phyloP scores from a whole-genome alignment of 495 filamentous ascomycete genomes.

The Paragyromitra xinjiangensis region DNA sequence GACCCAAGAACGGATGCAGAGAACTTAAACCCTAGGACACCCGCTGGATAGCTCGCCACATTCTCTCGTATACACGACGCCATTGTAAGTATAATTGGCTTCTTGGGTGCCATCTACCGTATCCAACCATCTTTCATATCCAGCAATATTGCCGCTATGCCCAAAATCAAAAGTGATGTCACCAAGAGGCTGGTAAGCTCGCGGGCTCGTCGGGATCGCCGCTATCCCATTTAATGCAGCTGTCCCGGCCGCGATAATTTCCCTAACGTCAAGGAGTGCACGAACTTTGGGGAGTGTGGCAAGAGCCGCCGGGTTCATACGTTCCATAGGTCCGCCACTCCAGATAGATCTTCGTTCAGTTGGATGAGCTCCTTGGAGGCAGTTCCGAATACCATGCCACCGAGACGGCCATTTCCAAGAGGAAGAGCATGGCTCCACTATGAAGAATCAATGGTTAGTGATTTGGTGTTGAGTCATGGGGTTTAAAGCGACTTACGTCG shows the following conservation, averaged over 20 bases:
- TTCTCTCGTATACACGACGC: slow-evolving; percentile 58
- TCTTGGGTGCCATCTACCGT: slow-evolving; percentile 58
- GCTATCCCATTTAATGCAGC: slow-evolving; percentile 61
- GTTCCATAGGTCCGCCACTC: slow-evolving; percentile 64
- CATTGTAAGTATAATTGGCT: slow-evolving; percentile 59
- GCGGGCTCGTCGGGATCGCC: slow-evolving; percentile 61
- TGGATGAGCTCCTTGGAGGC: slow-evolving; percentile 62
- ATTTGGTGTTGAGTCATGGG: background rate
- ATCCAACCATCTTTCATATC: slow-evolving; percentile 63
- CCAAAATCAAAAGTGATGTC: slow-evolving; percentile 63
- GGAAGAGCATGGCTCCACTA: slow-evolving; percentile 46
- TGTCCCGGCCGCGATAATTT: slow-evolving; percentile 61
- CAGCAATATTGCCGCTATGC: slow-evolving; percentile 57
- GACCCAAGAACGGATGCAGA: slow-evolving; percentile 47
- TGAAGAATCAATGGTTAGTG: background rate
- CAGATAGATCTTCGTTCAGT: slow-evolving; percentile 67
- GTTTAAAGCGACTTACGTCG: slow-evolving; percentile 1
- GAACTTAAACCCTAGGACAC: slow-evolving; percentile 59
- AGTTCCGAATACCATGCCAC: slow-evolving; percentile 64
- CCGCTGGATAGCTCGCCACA: slow-evolving; percentile 59
- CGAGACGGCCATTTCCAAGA: slow-evolving; percentile 66
- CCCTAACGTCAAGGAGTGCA: slow-evolving; percentile 60
- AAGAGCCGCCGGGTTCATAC: slow-evolving; percentile 60
- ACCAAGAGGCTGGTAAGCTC: slow-evolving; percentile 64
- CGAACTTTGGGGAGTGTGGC: slow-evolving; percentile 59